A percentile compares a stretch with the other conserved stretches of the same genome.
Conservation (phyloP, 2,329 filamentous ascomycete genomes). For the Xylariaceae sp. region DNA sequence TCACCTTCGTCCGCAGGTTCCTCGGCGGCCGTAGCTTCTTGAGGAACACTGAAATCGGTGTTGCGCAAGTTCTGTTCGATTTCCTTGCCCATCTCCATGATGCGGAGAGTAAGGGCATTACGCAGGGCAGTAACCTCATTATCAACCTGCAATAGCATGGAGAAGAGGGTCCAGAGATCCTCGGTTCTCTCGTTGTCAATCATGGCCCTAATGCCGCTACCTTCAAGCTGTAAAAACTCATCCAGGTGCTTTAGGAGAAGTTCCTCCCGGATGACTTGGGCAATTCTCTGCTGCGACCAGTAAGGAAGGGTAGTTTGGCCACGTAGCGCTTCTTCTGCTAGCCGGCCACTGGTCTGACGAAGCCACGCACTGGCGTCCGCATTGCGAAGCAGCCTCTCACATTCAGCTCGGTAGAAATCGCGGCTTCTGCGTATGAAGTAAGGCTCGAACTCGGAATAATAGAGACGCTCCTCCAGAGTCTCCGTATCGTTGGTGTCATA, state of each 20-base stretch:
- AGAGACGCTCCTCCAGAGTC: slow-evolving; percentile 72
- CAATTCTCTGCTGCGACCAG: slow-evolving; percentile 67
- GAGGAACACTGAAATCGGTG: slow-evolving; percentile 45
- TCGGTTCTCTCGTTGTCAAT: slow-evolving; percentile 79
- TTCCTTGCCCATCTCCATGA: slow-evolving; percentile 73
- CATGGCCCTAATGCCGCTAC: slow-evolving; percentile 81
- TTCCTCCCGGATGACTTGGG: slow-evolving; percentile 71
- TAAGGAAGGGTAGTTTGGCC: slow-evolving; percentile 76
- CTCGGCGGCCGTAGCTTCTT: slow-evolving; percentile 31
- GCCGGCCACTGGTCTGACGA: slow-evolving; percentile 64
- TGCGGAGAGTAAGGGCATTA: slow-evolving; percentile 63
- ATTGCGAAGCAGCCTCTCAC: slow-evolving; percentile 65
- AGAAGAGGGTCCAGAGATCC: slow-evolving; percentile 76
- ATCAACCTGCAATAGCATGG: slow-evolving; percentile 73
- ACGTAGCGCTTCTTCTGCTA: slow-evolving; percentile 75
- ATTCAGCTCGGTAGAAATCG: slow-evolving; percentile 71
- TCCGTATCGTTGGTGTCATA: slow-evolving; percentile 73
- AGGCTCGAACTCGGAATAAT: slow-evolving; percentile 76
- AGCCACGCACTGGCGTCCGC: slow-evolving; percentile 80
- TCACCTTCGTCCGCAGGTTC: slow-evolving; percentile 45
- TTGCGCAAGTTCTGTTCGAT: slow-evolving; percentile 66
- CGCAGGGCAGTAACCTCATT: slow-evolving; percentile 64
- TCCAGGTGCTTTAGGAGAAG: slow-evolving; percentile 72
- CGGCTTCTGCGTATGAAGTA: slow-evolving; percentile 67
- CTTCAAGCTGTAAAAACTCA: slow-evolving; percentile 79